phyloP scores from a whole-genome alignment of 106 monocot species.

The Apostasia shenzhenica region DNA sequence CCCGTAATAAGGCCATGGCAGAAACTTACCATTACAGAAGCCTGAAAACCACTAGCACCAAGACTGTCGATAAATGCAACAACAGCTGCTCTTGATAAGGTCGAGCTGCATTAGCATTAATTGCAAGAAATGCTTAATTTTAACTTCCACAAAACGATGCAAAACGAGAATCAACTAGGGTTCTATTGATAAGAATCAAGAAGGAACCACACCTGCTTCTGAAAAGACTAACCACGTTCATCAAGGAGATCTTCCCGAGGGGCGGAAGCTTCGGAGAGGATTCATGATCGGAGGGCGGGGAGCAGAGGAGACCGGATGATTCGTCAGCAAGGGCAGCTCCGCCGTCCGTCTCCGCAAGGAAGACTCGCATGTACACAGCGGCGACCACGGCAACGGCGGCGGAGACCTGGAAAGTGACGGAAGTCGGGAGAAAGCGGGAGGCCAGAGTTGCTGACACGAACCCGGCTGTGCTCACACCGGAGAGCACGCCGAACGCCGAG shows the following conservation, averaged over 20 bases:
- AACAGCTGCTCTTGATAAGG: constrained; percentile 54
- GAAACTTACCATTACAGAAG: constrained; percentile 57
- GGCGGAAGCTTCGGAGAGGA: constrained; percentile 19
- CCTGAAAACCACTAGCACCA: constrained; percentile 69
- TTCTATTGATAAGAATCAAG: neutral
- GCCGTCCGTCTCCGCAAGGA: constrained; percentile 42
- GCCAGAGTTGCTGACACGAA: constrained; percentile 60
- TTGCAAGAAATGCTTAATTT: neutral
- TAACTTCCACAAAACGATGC: too few relatives aligned
- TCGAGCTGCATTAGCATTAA: constrained; percentile 39
- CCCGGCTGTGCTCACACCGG: constrained; percentile 66
- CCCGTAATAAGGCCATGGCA: neutral
- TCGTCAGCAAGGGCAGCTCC: constrained; percentile 23
- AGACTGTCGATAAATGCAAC: constrained; percentile 58
- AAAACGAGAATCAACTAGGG: neutral
- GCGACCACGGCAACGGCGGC: constrained; percentile 37
- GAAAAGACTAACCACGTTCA: constrained; percentile 62
- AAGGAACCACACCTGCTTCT: constrained; percentile 47
- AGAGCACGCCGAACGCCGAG: constrained; percentile 66
- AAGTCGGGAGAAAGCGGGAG: constrained; percentile 65
- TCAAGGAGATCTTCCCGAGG: constrained; percentile 21
- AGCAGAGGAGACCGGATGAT: constrained; percentile 22
- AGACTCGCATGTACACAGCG: constrained; percentile 62
- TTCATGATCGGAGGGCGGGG: constrained; percentile 14
- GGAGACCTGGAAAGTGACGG: constrained; percentile 62